These are phyloP conservation scores for Paecilomyces fulvus DNA, from an alignment of 2,329 filamentous ascomycete genomes.

Conservation along the genomic window DNA sequence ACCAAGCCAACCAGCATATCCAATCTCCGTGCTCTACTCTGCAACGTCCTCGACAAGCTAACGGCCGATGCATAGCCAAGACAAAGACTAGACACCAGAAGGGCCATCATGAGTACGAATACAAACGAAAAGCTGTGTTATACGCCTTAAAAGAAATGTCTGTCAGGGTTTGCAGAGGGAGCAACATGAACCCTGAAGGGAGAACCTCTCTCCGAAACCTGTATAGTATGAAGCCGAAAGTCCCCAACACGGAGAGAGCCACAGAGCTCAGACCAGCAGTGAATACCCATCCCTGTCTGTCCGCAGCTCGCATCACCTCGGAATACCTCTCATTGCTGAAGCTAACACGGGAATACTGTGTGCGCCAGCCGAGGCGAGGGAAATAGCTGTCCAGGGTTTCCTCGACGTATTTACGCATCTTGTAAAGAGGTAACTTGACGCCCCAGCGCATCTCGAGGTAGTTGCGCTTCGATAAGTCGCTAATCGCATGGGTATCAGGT, in stretches of 20 bases:
- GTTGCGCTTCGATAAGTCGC: conserved; percentile 82
- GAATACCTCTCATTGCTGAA: conserved; percentile 91
- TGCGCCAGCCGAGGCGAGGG: conserved; percentile 76
- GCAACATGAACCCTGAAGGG: background rate
- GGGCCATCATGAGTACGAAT: background rate
- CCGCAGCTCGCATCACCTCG: conserved; percentile 63
- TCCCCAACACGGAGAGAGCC: conserved; percentile 16
- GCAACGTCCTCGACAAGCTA: too few relatives aligned
- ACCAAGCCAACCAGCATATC: too few relatives aligned
- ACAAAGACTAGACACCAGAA: too few relatives aligned
- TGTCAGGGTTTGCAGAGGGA: background rate
- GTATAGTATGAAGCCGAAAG: background rate
- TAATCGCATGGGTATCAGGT: conserved; percentile 79
- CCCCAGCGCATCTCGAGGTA: conserved; percentile 89
- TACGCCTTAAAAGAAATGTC: background rate
- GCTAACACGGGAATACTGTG: conserved; percentile 84
- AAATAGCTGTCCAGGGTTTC: conserved; percentile 70
- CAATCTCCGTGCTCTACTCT: too few relatives aligned
- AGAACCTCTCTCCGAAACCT: background rate
- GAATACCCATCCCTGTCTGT: conserved; percentile 58
- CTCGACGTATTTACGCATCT: conserved; percentile 75
- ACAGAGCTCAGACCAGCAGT: conserved; percentile 27
- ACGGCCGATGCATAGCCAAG: too few relatives aligned
- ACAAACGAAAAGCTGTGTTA: background rate
- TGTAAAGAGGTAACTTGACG: conserved; percentile 69